phyloP scores from a whole-genome alignment of 225 moss, liverwort and hornwort species.

The Straminergon stramineum region DNA sequence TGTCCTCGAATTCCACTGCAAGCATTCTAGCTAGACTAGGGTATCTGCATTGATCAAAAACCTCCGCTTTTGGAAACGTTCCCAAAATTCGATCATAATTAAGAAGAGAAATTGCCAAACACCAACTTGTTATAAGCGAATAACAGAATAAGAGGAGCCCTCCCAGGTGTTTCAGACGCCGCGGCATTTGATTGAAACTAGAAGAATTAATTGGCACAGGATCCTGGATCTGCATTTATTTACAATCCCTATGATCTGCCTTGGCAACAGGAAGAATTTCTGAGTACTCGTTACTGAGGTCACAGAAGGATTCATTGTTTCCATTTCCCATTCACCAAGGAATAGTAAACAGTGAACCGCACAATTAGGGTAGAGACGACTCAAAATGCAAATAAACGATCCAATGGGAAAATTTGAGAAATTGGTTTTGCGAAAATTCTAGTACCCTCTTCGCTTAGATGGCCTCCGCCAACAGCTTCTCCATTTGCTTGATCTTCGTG shows the following conservation, averaged over 20 bases:
- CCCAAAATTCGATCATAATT: not conserved
- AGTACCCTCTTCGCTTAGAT: slow-evolving; percentile 3
- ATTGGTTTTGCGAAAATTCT: not conserved
- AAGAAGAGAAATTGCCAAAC: not conserved
- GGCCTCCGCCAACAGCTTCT: slow-evolving; percentile 67
- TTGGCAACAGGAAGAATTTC: not conserved
- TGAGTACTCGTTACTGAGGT: not conserved
- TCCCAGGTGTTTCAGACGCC: not conserved
- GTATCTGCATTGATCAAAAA: not conserved
- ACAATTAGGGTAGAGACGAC: not conserved
- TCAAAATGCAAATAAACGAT: not conserved
- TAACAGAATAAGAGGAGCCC: not conserved
- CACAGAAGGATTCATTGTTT: not conserved
- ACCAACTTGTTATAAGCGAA: not conserved
- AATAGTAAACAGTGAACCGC: not conserved
- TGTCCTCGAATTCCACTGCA: not conserved
- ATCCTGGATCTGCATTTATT: not conserved
- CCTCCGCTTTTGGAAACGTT: not conserved
- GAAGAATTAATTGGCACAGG: not conserved
- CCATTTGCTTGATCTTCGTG: slow-evolving; percentile 94
- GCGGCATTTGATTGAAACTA: not conserved
- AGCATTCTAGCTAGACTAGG: not conserved
- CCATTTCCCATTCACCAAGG: not conserved
- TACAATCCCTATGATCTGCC: not conserved
- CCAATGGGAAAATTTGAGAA: not conserved